Percentiles rank a stretch among this genome's conserved stretches.
These are phyloP conservation scores for Russula griseocarnosa DNA, from an alignment of 768 basidiomycete genomes.

Conservation along the genomic window DNA sequence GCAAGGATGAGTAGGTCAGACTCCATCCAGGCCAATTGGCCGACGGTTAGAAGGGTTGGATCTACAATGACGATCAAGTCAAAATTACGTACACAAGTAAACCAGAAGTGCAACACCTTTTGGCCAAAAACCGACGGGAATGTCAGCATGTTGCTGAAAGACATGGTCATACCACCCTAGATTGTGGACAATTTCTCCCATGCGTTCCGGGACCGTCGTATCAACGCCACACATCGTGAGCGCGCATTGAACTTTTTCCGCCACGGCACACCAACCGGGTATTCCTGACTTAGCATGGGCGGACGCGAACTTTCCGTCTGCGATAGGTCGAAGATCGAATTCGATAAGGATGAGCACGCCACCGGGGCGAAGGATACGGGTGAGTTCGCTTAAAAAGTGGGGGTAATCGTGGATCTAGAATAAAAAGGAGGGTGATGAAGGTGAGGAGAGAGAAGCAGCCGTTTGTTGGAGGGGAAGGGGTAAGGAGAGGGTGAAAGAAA, in stretches of 20 bases:
- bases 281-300: slow-evolving; percentile 36
- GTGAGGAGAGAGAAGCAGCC: not conserved
- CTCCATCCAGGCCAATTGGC: slow-evolving; percentile 71
- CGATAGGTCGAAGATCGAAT: slow-evolving; percentile 50
- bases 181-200: slow-evolving; percentile 46
- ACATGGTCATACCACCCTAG: slow-evolving; percentile 56
- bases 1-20: slow-evolving; percentile 63
- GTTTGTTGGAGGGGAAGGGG: not conserved
- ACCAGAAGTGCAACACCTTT: slow-evolving; percentile 42
- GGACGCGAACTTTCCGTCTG: slow-evolving; percentile 42
- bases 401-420: slow-evolving; percentile 59
- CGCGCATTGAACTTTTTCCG: slow-evolving; percentile 58
- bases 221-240: slow-evolving; percentile 53
- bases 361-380: slow-evolving; percentile 64
- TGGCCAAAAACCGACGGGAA: slow-evolving; percentile 70
- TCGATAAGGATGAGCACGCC: slow-evolving; percentile 68
- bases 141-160: slow-evolving; percentile 50
- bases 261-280: slow-evolving; percentile 59
- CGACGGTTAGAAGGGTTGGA: slow-evolving; percentile 54
- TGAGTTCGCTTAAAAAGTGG: slow-evolving; percentile 55
- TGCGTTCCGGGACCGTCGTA: slow-evolving; percentile 51
- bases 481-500: slow-evolving; percentile 9
- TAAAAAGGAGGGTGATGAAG: not conserved
- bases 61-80: slow-evolving; percentile 39
- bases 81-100: slow-evolving; percentile 12